These are phyloP conservation scores for Collybia nuda DNA, from an alignment of 768 basidiomycete species.

Conservation along the genomic window DNA sequence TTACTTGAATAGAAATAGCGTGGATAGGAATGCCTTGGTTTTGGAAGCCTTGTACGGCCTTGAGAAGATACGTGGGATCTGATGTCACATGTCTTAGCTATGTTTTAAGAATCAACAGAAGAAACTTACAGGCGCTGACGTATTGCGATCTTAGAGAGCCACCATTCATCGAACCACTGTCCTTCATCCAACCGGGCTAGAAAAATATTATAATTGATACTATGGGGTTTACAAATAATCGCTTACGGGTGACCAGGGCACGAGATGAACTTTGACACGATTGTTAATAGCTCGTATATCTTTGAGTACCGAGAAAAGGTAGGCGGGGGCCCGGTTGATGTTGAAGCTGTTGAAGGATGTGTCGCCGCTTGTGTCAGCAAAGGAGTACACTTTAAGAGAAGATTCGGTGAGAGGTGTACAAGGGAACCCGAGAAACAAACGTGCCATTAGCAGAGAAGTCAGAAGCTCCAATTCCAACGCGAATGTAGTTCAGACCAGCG, in stretches of 20 bases:
- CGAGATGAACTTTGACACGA: conserved; percentile 50
- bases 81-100: not conserved
- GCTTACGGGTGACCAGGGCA: conserved; percentile 77
- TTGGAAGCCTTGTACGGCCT: conserved; percentile 68
- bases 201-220: conserved; percentile 4
- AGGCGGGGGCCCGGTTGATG: conserved; percentile 53
- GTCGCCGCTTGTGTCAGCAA: conserved; percentile 64
- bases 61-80: conserved; percentile 76
- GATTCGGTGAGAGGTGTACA: no score
- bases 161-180: conserved; percentile 63
- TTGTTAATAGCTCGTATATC: conserved; percentile 65
- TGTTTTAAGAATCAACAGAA: not conserved
- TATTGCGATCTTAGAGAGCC: conserved; percentile 55
- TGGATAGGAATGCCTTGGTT: conserved; percentile 59
- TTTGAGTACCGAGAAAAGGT: conserved; percentile 59
- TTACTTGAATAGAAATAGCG: conserved; percentile 57
- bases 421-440: conserved; percentile 5
- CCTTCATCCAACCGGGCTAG: conserved; percentile 83
- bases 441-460: conserved; percentile 65
- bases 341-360: conserved; percentile 58
- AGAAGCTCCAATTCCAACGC: conserved; percentile 69
- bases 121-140: conserved; percentile 42
- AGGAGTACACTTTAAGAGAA: conserved; percentile 50
- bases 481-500: conserved; percentile 69
- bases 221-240: not conserved